A percentile compares a stretch with the other conserved stretches of the same genome.
Evolutionary conservation across 2,329 filamentous ascomycete genomes (phyloP).

Genomic region (Rutstroemia sp.): DNA sequence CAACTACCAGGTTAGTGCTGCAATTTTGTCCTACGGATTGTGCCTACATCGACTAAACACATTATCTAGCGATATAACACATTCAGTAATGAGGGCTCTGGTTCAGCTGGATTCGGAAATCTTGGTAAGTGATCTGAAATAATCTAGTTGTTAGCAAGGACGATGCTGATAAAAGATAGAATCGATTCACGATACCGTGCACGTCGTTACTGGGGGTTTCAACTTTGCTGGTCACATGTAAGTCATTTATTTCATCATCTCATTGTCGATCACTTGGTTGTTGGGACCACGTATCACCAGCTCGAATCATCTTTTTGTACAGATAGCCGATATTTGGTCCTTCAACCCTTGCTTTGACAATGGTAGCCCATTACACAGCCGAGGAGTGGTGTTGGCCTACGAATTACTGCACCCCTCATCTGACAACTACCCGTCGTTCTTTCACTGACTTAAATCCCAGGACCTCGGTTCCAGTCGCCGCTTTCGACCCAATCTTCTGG

Average conservation of each 20-base stretch:
- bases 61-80: slow-evolving; percentile 2
- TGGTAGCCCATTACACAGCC: too few relatives aligned
- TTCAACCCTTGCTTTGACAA: neutral
- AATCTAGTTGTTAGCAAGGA: neutral
- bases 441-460: neutral
- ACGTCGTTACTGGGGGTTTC: neutral
- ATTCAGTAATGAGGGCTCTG: slow-evolving; percentile 8
- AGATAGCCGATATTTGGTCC: neutral
- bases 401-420: too few relatives aligned
- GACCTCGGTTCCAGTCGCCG: slow-evolving; percentile 54
- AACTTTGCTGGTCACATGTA: slow-evolving; percentile 1
- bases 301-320: too few relatives aligned
- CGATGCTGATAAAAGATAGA: neutral
- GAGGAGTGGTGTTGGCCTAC: too few relatives aligned
- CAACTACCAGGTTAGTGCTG: slow-evolving; percentile 5
- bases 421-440: too few relatives aligned
- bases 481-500: slow-evolving; percentile 61
- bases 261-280: neutral
- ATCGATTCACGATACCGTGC: slow-evolving; percentile 8
- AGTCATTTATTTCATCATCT: neutral
- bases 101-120: neutral
- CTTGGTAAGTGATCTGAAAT: neutral
- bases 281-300: too few relatives aligned
- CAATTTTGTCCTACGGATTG: neutral
- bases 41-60: neutral